Base-by-base conservation (phyloP, 2,329 filamentous ascomycete genomes). In the Zarea fungicola region DNA sequence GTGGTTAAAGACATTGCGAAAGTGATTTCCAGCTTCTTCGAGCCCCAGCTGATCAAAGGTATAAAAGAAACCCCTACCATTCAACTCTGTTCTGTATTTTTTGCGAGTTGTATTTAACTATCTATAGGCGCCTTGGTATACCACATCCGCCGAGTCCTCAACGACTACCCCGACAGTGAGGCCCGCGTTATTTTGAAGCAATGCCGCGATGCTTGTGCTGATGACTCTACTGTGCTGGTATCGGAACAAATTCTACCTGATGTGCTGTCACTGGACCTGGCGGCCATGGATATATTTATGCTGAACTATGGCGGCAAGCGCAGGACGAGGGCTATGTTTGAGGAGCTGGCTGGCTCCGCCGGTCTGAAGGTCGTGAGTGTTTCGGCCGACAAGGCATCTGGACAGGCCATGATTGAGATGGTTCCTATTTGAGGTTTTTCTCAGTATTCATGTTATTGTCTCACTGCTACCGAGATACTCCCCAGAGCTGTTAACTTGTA, bases 161-260 rank as follows among this genome's bases (percentile, higher is more conserved):
- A 71, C 48, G 63, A 70, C 49, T 70, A 67, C 50, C 53, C 60
- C 23, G 65, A 69, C 45, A 56, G 60, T 2, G 59, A 60, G 13
- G 60, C 56, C 28, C 58, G 62, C 1, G 43, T 55, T 19, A 68
- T 69, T 1, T 55, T 70, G 6, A 44, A 55, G 35, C 58, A 57
- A 3, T 42, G 68, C 4, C 34, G 34, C 34, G 18, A 37, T 8
- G 34, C 41, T 18, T 43, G 41, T 13, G 41, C 19, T 6, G 3
- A 8, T 4, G 43, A 46, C 25, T 46, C 43, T 2, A 21, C 6
- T 6, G 18, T 46, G 11, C 34, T 46, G 3, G 23, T 46, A 3
- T 46, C 43, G 13, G 43, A 46, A 18, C 31, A 46, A 11, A 10
- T 46, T 3, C n/a, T 46, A 1, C 43, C 43, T 4, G 34, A 46